Conservation (phyloP, 805 yeast species). For the Candida pseudoglaebosa region DNA sequence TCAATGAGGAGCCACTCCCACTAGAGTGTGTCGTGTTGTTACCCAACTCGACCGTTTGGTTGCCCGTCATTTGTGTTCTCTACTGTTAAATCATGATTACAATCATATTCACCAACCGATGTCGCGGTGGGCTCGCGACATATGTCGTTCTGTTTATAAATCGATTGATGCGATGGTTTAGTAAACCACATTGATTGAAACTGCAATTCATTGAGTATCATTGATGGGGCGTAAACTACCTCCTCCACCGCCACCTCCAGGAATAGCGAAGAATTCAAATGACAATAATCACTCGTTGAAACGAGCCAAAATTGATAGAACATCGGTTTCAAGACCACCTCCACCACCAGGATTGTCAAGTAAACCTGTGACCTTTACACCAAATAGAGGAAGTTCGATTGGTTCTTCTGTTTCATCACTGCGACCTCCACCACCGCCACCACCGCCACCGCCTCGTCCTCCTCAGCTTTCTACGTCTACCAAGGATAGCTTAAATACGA, state of each 20-base stretch:
- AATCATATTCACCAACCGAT: too few species aligned
- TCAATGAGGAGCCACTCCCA: neutral
- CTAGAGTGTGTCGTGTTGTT: neutral
- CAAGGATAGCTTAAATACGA: neutral
- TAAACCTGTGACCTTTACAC: constrained; percentile 25
- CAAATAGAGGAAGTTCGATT: too few species aligned
- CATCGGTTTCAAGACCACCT: constrained; percentile 5
- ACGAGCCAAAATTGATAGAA: neutral
- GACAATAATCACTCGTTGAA: constrained; percentile 4
- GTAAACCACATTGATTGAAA: too few species aligned
- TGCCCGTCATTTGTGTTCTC: neutral
- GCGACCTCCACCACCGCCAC: constrained; percentile 12
- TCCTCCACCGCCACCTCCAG: constrained; percentile 37
- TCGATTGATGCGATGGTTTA: too few species aligned
- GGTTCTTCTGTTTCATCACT: too few species aligned
- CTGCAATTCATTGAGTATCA: neutral
- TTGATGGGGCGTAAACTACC: constrained; percentile 16
- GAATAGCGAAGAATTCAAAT: constrained; percentile 8
- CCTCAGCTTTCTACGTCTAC: neutral
- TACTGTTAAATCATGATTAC: too few species aligned
- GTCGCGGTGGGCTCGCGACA: too few species aligned
- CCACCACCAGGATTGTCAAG: constrained; percentile 7
- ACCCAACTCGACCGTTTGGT: constrained; percentile 1
- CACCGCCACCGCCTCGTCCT: constrained; percentile 7
- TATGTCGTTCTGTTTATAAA: too few species aligned